A percentile compares a stretch with the other conserved stretches of the same genome.
phyloP scores from a whole-genome alignment of 306 rosid species.

The Purshia tridentata region DNA sequence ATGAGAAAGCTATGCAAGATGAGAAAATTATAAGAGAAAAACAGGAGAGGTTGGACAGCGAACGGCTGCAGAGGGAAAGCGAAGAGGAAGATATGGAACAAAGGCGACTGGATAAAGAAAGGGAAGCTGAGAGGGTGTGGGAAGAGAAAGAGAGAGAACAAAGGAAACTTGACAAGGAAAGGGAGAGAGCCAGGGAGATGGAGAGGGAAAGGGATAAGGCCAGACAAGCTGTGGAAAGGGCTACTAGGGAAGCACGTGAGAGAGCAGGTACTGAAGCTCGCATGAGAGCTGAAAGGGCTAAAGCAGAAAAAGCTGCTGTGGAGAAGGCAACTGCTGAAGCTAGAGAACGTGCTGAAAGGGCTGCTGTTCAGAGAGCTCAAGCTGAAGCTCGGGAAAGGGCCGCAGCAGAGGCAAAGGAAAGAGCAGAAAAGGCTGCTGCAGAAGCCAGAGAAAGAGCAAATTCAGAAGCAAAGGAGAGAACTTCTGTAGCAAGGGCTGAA shows the following conservation, averaged over 20 bases:
- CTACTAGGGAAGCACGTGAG: constrained; percentile 98
- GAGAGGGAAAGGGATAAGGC: constrained; percentile 69
- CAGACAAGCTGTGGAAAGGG: constrained; percentile 96
- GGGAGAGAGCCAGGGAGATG: constrained; percentile 39
- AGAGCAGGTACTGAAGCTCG: constrained; percentile 90
- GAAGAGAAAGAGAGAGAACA: constrained; percentile 86
- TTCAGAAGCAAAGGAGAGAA: constrained; percentile 46
- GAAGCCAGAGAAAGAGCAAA: constrained; percentile 76
- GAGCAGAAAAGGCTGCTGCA: constrained; percentile 87
- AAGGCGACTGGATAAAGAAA: constrained; percentile 54
- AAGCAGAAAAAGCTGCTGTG: constrained; percentile 82
- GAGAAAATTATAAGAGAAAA: constrained; percentile 26
- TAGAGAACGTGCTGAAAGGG: constrained; percentile 95
- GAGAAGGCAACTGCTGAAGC: constrained; percentile 82
- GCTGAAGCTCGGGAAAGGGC: constrained; percentile 98
- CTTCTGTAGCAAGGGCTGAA: constrained; percentile 39
- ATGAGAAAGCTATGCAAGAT: constrained; percentile 44
- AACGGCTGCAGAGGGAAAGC: constrained; percentile 61
- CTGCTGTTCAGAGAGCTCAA: constrained; percentile 96
- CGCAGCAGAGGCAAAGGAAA: constrained; percentile 78
- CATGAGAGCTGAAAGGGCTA: constrained; percentile 74
- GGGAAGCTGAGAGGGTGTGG: constrained; percentile 53
- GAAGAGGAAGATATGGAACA: constrained; percentile 65
- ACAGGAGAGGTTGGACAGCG: constrained; percentile 63
- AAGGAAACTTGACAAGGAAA: constrained; percentile 58